Evolutionary conservation across 352 stramenopile species (phyloP).

Genomic region (Globisporangium paroecandrum): DNA sequence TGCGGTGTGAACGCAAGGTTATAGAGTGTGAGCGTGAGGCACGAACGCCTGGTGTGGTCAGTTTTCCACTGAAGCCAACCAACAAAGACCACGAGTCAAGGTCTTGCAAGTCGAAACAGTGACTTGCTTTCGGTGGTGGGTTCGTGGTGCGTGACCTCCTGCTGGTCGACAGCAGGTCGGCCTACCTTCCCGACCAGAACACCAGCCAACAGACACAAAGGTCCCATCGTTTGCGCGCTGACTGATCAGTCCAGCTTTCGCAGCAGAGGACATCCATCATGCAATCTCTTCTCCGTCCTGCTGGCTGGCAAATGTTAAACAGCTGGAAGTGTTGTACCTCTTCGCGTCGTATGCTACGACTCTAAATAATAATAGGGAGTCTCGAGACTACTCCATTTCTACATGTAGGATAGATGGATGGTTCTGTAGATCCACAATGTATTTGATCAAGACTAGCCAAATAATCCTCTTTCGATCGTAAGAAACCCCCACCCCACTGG

Average conservation of each 20-base stretch:
- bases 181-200: neutral
- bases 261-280: neutral
- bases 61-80: neutral
- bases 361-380: neutral
- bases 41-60: neutral
- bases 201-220: neutral
- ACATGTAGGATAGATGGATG: neutral
- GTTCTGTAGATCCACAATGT: neutral
- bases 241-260: neutral
- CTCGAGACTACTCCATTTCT: neutral
- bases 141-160: neutral
- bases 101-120: neutral
- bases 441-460: neutral
- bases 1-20: neutral
- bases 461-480: neutral
- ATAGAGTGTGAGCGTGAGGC: neutral
- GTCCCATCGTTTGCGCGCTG: too few species aligned
- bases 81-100: neutral
- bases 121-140: neutral
- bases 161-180: neutral
- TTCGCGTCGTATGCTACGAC: neutral
- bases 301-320: neutral
- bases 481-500: neutral
- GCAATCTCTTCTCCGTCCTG: neutral
- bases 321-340: neutral